Evolutionary conservation across 2,329 filamentous ascomycete species (phyloP).

Genomic region (Parasarocladium wereldwijsianum): DNA sequence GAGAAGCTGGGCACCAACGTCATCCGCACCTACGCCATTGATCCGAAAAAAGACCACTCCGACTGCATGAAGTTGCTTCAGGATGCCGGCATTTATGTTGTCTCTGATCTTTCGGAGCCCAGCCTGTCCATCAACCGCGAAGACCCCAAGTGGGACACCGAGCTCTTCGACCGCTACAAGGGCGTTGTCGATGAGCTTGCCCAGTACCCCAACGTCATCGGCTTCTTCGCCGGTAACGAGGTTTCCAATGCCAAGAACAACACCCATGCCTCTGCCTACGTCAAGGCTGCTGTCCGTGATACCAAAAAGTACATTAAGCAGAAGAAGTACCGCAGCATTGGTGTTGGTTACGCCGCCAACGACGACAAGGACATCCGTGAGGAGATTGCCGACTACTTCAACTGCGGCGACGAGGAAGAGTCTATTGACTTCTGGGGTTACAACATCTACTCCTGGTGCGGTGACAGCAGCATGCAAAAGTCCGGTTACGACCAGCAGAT

Average conservation of each 20-base stretch:
- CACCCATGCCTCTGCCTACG: constrained; percentile 79
- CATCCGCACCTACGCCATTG: constrained; percentile 88
- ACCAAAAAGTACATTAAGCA: constrained; percentile 85
- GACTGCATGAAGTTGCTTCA: constrained; percentile 74
- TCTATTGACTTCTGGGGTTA: constrained; percentile 97
- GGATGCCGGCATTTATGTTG: constrained; percentile 83
- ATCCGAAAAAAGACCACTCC: constrained; percentile 64
- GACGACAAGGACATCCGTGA: constrained; percentile 74
- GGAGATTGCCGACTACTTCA: constrained; percentile 82
- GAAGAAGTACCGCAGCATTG: constrained; percentile 64
- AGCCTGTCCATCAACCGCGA: constrained; percentile 72
- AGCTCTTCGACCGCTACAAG: constrained; percentile 69
- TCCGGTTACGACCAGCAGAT: constrained; percentile 78
- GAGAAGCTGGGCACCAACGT: constrained; percentile 71
- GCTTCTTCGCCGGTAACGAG: constrained; percentile 98
- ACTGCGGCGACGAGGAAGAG: constrained; percentile 54
- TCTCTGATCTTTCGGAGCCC: constrained; percentile 81
- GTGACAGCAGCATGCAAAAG: constrained; percentile 56
- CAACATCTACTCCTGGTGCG: constrained; percentile 99
- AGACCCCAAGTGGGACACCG: constrained; percentile 62
- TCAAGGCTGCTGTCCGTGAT: constrained; percentile 95
- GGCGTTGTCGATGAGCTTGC: constrained; percentile 67
- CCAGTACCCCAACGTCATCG: constrained; percentile 80
- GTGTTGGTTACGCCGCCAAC: constrained; percentile 92
- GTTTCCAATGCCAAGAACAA: constrained; percentile 83